Evolutionary conservation across 106 monocot genomes (phyloP), one percentile per base, ranked within the genome.

Genomic region (Ottelia alismoides): DNA sequence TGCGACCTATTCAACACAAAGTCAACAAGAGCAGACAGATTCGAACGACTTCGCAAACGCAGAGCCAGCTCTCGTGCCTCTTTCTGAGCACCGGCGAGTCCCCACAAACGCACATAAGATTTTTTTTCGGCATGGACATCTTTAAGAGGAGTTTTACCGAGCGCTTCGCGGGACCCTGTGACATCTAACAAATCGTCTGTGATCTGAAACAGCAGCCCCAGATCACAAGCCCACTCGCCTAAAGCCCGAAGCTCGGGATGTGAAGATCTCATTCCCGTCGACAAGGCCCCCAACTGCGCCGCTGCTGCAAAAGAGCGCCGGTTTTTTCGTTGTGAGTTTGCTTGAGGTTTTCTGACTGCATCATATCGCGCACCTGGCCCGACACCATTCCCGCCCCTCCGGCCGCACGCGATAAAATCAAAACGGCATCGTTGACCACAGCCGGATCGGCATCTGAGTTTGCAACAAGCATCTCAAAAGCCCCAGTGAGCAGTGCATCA

Each of bases 181-280:
- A 57, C 32, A 22, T 57, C 32, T 9, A 57, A 35, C 2, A 57
- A 21, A 32, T 57, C 56, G 28, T 57, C 56, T 1, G 40, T 35
- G 31, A 57, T 35, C 4, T 57, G 56, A 22, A 57, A 57, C 19
- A 57, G 31, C 56, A 57, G 22, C 2, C 56, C 56, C 2, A 57
- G 7, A 22, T 2, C 17, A 6, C 31, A 11, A 7, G 7, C 56
- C 20, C 40, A 32, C 56, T 32, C 40, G 22, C 56, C 40, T 1
- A 32, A 1, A 20, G 31, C 56, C 40, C 56, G 11, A 57, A 20
- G 1, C 20, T 22, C 35, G 24, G 31, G 1, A 17, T 20, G 6
- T 20, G 9, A 10, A 29, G 31, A 20, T 32, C 56, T 1, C 56
- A n/a, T n/a, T n/a, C n/a, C n/a, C n/a, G n/a, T 32, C 3, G 18